A percentile compares a stretch with the other conserved stretches of the same genome.
These are phyloP conservation scores for Metarhizium robertsii DNA, from an alignment of 2,329 filamentous ascomycete genomes.

Conservation along the genomic window DNA sequence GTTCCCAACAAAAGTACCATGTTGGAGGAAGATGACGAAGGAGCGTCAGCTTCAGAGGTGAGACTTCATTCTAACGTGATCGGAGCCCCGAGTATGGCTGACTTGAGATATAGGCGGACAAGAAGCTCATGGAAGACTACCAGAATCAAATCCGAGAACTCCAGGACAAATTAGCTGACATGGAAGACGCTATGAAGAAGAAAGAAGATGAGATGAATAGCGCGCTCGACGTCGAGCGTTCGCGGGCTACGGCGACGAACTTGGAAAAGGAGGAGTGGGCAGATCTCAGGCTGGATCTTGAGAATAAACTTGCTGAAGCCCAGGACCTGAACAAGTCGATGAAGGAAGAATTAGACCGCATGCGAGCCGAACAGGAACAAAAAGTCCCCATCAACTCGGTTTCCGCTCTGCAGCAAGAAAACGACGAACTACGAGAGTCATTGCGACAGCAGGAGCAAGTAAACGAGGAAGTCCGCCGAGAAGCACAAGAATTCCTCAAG, in stretches of 20 bases:
- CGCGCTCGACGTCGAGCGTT: constrained; percentile 50
- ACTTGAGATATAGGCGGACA: constrained; percentile 43
- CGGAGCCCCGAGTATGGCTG: not conserved
- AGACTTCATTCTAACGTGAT: constrained; percentile 8
- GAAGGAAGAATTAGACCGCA: constrained; percentile 66
- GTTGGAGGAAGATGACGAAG: constrained; percentile 88
- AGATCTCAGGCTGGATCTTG: constrained; percentile 55
- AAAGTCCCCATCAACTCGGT: constrained; percentile 27
- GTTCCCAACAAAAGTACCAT: constrained; percentile 97
- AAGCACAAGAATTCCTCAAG: constrained; percentile 72
- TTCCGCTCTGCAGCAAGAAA: constrained; percentile 53
- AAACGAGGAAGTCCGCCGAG: constrained; percentile 76
- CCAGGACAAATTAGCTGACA: constrained; percentile 59
- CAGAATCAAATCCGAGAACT: constrained; percentile 68
- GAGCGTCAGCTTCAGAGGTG: constrained; percentile 28
- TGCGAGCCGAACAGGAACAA: constrained; percentile 45
- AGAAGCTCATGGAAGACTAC: constrained; percentile 68
- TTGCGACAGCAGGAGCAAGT: constrained; percentile 68
- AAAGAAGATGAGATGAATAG: constrained; percentile 63
- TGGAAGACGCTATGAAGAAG: constrained; percentile 60
- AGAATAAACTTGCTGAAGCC: constrained; percentile 64
- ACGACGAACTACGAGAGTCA: constrained; percentile 57
- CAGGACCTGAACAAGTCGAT: constrained; percentile 72
- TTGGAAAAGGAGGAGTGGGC: constrained; percentile 64
- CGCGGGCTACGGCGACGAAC: constrained; percentile 39